Evolutionary conservation across 352 stramenopile genomes (phyloP).

Genomic region (Pythium insidiosum): DNA sequence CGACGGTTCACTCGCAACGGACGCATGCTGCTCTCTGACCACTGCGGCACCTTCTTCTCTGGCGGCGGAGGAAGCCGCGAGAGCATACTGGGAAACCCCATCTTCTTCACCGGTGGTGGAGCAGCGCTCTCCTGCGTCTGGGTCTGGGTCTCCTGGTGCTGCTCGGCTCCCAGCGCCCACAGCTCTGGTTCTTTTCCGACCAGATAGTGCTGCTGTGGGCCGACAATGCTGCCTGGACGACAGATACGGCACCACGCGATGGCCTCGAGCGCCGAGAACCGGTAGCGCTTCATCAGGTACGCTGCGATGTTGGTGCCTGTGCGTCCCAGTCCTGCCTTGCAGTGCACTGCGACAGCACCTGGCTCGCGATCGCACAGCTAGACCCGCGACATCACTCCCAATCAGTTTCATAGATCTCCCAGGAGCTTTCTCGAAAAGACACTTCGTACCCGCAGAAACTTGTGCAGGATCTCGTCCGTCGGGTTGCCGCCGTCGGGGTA

Average conservation of each 20-base stretch:
- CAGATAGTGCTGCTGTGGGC: constrained; percentile 94
- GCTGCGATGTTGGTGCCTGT: constrained; percentile 95
- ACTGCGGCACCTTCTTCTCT: background rate
- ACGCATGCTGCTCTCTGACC: background rate
- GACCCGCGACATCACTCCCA: background rate
- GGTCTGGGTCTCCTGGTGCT: background rate
- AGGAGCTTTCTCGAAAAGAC: background rate
- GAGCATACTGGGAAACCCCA: background rate
- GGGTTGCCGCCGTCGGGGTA: constrained; percentile 94
- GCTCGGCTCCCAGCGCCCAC: background rate
- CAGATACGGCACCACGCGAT: constrained; percentile 96
- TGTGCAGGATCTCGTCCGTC: constrained; percentile 67
- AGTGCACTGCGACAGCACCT: constrained; percentile 94
- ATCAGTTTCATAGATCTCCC: constrained; percentile 1
- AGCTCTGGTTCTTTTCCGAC: constrained; percentile 77
- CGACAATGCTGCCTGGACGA: constrained; percentile 91
- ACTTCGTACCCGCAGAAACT: constrained; percentile 67
- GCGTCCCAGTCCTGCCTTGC: constrained; percentile 94
- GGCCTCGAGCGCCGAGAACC: constrained; percentile 88
- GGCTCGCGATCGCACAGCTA: constrained; percentile 44
- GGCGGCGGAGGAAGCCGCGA: background rate
- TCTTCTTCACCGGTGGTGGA: too few species aligned
- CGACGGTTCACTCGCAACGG: too few species aligned
- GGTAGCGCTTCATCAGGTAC: constrained; percentile 95
- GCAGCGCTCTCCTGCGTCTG: background rate